phyloP scores from a whole-genome alignment of 1,284 basidiomycete species.

The Sphaerobolus stellatus region DNA sequence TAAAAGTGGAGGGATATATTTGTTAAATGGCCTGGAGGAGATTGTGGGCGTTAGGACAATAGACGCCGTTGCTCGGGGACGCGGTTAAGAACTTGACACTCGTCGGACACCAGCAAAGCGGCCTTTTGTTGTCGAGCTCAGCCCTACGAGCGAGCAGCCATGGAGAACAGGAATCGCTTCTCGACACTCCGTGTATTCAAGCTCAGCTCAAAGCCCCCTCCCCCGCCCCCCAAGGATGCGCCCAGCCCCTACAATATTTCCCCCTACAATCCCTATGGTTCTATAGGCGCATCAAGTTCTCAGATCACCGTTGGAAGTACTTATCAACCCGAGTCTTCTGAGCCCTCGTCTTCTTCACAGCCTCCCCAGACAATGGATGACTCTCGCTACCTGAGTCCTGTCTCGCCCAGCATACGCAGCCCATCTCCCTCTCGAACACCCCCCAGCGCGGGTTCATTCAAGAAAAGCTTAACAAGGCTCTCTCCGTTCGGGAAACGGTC shows the following conservation, averaged over 20 bases:
- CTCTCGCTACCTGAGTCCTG: constrained; percentile 11
- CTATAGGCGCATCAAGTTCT: constrained; percentile 33
- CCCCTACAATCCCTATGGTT: constrained; percentile 14
- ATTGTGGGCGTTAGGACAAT: too few relatives aligned
- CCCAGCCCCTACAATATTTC: constrained; percentile 24
- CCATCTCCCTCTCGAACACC: background rate
- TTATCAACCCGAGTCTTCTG: constrained; percentile 12
- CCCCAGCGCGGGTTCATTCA: constrained; percentile 12
- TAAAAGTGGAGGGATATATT: too few relatives aligned
- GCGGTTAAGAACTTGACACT: too few relatives aligned
- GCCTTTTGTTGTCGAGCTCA: too few relatives aligned
- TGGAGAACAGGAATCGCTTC: constrained; percentile 42
- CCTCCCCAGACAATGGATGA: constrained; percentile 8
- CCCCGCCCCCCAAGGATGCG: constrained; percentile 66
- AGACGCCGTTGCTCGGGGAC: too few relatives aligned
- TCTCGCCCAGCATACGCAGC: constrained; percentile 4
- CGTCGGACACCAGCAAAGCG: too few relatives aligned
- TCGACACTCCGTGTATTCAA: constrained; percentile 61
- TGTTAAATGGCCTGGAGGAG: too few relatives aligned
- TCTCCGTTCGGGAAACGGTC: constrained; percentile 15
- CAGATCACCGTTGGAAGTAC: constrained; percentile 48
- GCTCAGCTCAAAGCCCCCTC: constrained; percentile 47
- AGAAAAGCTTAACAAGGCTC: constrained; percentile 18
- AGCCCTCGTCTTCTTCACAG: constrained; percentile 13
- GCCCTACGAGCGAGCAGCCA: too few relatives aligned